Percentiles rank a stretch among this genome's conserved stretches.
Conservation (phyloP, 2,329 filamentous ascomycete species). For the Lomentospora prolificans region DNA sequence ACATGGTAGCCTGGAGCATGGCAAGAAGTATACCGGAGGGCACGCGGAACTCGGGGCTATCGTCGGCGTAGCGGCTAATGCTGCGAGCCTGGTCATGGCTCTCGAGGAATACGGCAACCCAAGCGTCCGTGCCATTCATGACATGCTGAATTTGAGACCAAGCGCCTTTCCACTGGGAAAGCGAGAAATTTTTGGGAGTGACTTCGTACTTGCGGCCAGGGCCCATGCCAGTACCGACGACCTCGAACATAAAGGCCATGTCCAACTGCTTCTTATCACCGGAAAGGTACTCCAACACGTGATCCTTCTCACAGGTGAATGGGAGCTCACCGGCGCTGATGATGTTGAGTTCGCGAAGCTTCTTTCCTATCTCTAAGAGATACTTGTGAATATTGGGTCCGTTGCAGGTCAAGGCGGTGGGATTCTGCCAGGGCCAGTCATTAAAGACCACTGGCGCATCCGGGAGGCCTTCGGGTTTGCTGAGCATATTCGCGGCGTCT, state of each 20-base stretch:
- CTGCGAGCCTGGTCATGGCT: constrained; percentile 58
- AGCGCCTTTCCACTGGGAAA: constrained; percentile 39
- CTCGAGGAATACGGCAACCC: constrained; percentile 56
- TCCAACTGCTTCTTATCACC: constrained; percentile 51
- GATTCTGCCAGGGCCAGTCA: constrained; percentile 16
- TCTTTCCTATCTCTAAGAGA: constrained; percentile 31
- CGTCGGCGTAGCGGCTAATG: constrained; percentile 43
- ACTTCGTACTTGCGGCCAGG: constrained; percentile 34
- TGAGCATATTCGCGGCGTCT: constrained; percentile 59
- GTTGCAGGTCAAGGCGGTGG: constrained; percentile 40
- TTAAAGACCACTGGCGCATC: constrained; percentile 25
- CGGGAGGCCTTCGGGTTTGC: constrained; percentile 48
- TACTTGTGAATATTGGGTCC: constrained; percentile 39
- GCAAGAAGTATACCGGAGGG: constrained; percentile 52
- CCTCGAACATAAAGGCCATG: constrained; percentile 67
- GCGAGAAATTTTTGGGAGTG: constrained; percentile 30
- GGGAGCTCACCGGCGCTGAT: constrained; percentile 44
- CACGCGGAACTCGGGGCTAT: constrained; percentile 35
- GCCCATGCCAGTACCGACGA: constrained; percentile 36
- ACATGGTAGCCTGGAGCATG: constrained; percentile 44
- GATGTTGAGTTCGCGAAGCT: constrained; percentile 34
- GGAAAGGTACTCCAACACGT: constrained; percentile 39
- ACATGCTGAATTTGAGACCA: constrained; percentile 49
- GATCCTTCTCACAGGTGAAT: constrained; percentile 27
- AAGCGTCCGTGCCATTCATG: constrained; percentile 49